phyloP scores from a whole-genome alignment of 495 filamentous ascomycete species.

The Chaetomium tenue region DNA sequence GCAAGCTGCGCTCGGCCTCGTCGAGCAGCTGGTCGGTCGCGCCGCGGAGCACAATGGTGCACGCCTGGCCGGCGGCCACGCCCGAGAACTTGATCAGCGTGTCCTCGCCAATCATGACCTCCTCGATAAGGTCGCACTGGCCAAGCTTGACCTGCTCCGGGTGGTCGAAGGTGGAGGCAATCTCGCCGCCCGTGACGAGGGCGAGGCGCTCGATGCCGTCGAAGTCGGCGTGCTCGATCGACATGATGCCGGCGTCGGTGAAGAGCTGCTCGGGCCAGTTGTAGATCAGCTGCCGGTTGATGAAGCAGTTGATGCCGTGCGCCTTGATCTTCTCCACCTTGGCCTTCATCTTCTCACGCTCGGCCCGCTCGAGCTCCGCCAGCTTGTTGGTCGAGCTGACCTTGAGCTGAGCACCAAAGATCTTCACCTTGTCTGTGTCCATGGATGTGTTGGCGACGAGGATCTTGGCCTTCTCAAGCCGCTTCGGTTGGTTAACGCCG shows the following conservation, averaged over 20 bases:
- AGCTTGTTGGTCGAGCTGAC: slow-evolving; percentile 93
- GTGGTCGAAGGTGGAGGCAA: slow-evolving; percentile 96
- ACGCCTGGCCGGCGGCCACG: slow-evolving; percentile 89
- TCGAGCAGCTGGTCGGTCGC: slow-evolving; percentile 96
- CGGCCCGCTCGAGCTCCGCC: slow-evolving; percentile 94
- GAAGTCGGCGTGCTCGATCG: slow-evolving; percentile 98
- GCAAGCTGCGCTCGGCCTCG: slow-evolving; percentile 91
- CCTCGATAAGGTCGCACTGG: slow-evolving; percentile 92
- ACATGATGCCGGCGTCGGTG: slow-evolving; percentile 94
- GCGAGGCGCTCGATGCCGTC: slow-evolving; percentile 95
- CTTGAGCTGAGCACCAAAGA: slow-evolving; percentile 94
- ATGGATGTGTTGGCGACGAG: slow-evolving; percentile 96
- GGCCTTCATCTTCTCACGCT: slow-evolving; percentile 97
- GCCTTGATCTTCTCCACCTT: slow-evolving; percentile 99
- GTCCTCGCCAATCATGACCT: slow-evolving; percentile 97
- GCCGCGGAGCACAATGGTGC: slow-evolving; percentile 93
- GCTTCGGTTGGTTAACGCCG: slow-evolving; percentile 96
- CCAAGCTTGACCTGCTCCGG: slow-evolving; percentile 95
- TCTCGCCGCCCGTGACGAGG: slow-evolving; percentile 94
- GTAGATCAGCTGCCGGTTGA: slow-evolving; percentile 98
- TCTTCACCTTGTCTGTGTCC: slow-evolving; percentile 99
- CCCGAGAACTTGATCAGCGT: slow-evolving; percentile 96
- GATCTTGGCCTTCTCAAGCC: slow-evolving; percentile 96
- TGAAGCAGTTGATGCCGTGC: slow-evolving; percentile 99
- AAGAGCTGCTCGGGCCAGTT: slow-evolving; percentile 99